Evolutionary conservation across 495 filamentous ascomycete genomes (phyloP), one percentile per base, ranked within the genome.

Genomic region (Jackrogersella minutella): DNA sequence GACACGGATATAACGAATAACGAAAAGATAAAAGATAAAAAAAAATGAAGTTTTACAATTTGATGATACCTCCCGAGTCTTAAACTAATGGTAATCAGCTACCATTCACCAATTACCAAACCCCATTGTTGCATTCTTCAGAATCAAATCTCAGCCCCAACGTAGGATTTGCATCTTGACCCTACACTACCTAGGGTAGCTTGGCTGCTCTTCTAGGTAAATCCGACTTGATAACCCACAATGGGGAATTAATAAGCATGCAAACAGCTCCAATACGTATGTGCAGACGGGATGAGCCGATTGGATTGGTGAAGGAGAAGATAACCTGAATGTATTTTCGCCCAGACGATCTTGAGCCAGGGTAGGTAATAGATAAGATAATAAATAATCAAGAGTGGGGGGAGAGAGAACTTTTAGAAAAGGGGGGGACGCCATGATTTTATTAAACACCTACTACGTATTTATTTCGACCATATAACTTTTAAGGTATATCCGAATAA

Each of bases 371-470:
- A 43, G 40, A 43, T 31, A 41, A 24, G 39, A 43, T 36, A 58
- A 21, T 16, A 47, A 51, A 51, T 55, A 64, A 49, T 16, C 60
- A 63, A 63, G 26, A 63, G 60, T 63, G 60, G 60, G 60, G 60
- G 22, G 28, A 17, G 10, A n/a, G 22, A 41, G 14, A 17, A 19
- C 37, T 11, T n/a, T n/a, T 8, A 31, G 14, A 43, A 41, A 41
- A n/a, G n/a, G n/a, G n/a, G n/a, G n/a, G n/a, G n/a, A n/a, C n/a
- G n/a, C n/a, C n/a, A n/a, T n/a, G n/a, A n/a, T n/a, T n/a, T n/a
- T n/a, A n/a, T n/a, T n/a, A n/a, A n/a, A n/a, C n/a, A n/a, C n/a
- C n/a, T n/a, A n/a, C n/a, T n/a, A n/a, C n/a, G n/a, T n/a, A n/a
- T n/a, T n/a, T n/a, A n/a, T n/a, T n/a, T n/a, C n/a, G n/a, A n/a